Evolutionary conservation across 2,329 filamentous ascomycete species (phyloP).

Genomic region (Aspergillus fructus): DNA sequence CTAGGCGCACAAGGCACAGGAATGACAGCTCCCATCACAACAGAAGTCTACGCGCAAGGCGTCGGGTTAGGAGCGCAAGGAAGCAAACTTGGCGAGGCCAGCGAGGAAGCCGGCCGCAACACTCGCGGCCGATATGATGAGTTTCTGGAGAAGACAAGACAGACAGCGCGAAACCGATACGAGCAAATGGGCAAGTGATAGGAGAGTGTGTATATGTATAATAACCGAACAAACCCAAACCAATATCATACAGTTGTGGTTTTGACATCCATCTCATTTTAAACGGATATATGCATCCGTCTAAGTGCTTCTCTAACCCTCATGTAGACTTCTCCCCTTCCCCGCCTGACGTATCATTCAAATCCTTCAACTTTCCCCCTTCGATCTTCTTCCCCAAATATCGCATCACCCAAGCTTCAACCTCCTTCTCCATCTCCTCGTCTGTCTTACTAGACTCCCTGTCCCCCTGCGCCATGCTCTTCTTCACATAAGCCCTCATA

Average conservation of each 20-base stretch:
- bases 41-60: conserved; percentile 51
- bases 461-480: conserved; percentile 56
- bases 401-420: conserved; percentile 54
- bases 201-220: not conserved
- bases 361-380: conserved; percentile 48
- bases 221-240: not conserved
- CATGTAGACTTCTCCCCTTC: conserved; percentile 24
- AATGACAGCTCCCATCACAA: conserved; percentile 47
- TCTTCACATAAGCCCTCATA: conserved; percentile 60
- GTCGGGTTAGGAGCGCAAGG: conserved; percentile 52
- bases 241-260: not conserved
- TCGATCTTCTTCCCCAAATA: conserved; percentile 45
- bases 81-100: conserved; percentile 49
- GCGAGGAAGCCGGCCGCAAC: conserved; percentile 49
- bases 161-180: conserved; percentile 49
- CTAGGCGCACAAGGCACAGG: conserved; percentile 50
- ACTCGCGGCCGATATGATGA: conserved; percentile 49
- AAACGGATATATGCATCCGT: not conserved
- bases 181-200: conserved; percentile 36
- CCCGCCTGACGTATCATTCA: conserved; percentile 29
- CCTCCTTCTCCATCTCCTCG: conserved; percentile 52
- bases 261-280: not conserved
- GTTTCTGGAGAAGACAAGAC: conserved; percentile 49
- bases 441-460: conserved; percentile 33
- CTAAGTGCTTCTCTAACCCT: conserved; percentile 4